Base-by-base conservation (phyloP, 345 rosid species). In the Syzygium jambos region DNA sequence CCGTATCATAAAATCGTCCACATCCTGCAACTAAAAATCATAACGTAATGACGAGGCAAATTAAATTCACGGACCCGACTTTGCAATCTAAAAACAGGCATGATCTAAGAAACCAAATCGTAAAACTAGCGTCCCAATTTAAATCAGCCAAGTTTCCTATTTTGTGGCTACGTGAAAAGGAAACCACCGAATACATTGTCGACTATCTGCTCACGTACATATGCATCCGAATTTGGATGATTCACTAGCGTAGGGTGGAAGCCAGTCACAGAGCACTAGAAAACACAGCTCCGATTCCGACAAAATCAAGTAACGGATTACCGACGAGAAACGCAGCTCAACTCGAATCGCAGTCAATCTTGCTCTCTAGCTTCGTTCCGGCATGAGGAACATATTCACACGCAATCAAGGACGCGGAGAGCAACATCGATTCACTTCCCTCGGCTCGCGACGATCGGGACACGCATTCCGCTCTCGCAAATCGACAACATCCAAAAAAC, bases 1-100 rank as follows among this genome's bases (percentile, higher is more conserved):
- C 88, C 98, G 86, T 85, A 97, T 88, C 97, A 91, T 94, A 49
- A 92, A 91, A 90, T 97, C 99, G 91, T 96, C 98, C 78, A 87
- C 94, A 78, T 95, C 95, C 99, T 97, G 87, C 59, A 85, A 90
- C 85, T 25, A 53, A n/a, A 86, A 57, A 80, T 38, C 30, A 41
- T 0, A 54, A 30, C 5, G 1, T 1, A 38, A 10, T 73, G 80
- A 73, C 49, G 8, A 38, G 4, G 14, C 19, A 73, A 73, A 11
- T 73, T 19, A 19, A 19, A 53, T 53, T 84, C 57, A 13, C 9
- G 51, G 51, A 13, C 84, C 84, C 19, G 46, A 34, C 46, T 85
- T 87, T 23, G 34, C 85, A 49, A 84, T 21, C 25, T 84, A 16
- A 14, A 21, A 52, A 34, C 34, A 55, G 34, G 46, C 38, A 49